Conservation (phyloP, 2,329 filamentous ascomycete species). For the Clonostachys rosea region DNA sequence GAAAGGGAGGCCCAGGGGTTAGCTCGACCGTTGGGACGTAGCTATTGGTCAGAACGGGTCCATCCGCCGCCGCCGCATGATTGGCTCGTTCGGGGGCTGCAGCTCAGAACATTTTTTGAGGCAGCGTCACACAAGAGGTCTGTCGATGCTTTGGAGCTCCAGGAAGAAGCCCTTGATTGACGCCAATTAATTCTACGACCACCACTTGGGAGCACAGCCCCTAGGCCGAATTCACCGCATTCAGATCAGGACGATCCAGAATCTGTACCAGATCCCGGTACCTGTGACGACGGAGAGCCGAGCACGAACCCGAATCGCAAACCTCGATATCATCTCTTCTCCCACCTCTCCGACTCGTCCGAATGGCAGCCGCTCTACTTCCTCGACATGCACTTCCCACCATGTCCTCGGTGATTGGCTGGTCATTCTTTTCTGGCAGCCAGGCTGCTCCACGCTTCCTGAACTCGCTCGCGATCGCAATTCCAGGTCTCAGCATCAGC, state of each 20-base stretch:
- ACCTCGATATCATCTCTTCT: no score
- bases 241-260: no score
- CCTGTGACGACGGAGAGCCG: no score
- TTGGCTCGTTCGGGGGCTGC: neutral
- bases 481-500: constrained; percentile 55
- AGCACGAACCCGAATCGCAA: no score
- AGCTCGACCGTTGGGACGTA: constrained; percentile 12
- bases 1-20: constrained; percentile 23
- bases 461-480: constrained; percentile 48
- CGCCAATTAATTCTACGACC: no score
- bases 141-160: no score
- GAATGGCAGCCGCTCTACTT: constrained; percentile 41
- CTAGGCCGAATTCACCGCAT: no score
- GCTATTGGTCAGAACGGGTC: constrained; percentile 4
- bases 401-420: constrained; percentile 33
- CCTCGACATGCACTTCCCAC: constrained; percentile 44
- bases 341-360: constrained; percentile 35
- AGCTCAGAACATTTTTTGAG: constrained; percentile 17
- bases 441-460: constrained; percentile 42
- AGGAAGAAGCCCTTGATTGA: no score
- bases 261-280: no score
- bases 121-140: neutral
- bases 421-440: constrained; percentile 36
- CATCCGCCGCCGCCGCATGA: neutral
- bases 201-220: no score